A percentile compares a stretch with the other conserved stretches of the same genome.
These are phyloP conservation scores for Aleurites moluccanus DNA, from an alignment of 441 rosid genomes.

Conservation along the genomic window DNA sequence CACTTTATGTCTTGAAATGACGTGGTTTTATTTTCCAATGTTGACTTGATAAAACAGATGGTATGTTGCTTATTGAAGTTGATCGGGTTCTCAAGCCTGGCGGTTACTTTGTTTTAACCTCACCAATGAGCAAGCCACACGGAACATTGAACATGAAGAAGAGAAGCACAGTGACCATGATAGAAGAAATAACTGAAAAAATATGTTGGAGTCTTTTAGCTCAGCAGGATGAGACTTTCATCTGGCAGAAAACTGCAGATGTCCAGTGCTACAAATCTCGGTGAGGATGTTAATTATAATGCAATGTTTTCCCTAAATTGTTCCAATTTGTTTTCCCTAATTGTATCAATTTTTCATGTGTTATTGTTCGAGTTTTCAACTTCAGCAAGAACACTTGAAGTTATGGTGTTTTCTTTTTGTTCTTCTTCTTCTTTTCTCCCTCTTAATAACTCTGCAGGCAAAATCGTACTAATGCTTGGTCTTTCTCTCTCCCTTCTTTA, in stretches of 20 bases:
- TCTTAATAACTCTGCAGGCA: conserved; percentile 3
- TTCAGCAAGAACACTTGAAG: neutral
- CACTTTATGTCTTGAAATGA: conserved; percentile 3
- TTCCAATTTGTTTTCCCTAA: neutral
- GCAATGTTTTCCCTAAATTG: neutral
- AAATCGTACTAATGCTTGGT: neutral
- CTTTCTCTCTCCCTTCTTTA: conserved; percentile 21
- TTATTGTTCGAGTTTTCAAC: neutral
- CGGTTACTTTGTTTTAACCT: conserved; percentile 88
- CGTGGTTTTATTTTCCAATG: conserved; percentile 15
- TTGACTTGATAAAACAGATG: conserved; percentile 53
- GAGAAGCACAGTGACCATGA: conserved; percentile 47
- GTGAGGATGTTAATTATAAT: conserved; percentile 44
- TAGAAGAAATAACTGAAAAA: conserved; percentile 64
- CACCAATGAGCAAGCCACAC: conserved; percentile 59
- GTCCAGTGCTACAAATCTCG: conserved; percentile 58
- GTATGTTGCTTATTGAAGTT: conserved; percentile 78
- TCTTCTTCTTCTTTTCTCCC: neutral
- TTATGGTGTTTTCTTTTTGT: neutral
- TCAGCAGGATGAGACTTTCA: conserved; percentile 93
- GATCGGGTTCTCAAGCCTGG: conserved; percentile 94
- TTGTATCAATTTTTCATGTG: neutral
- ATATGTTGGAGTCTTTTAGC: conserved; percentile 86
- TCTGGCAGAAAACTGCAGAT: conserved; percentile 93
- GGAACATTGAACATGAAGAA: conserved; percentile 50